phyloP scores from a whole-genome alignment of 2,329 filamentous ascomycete species.

The Penicillium fuscoglaucum region DNA sequence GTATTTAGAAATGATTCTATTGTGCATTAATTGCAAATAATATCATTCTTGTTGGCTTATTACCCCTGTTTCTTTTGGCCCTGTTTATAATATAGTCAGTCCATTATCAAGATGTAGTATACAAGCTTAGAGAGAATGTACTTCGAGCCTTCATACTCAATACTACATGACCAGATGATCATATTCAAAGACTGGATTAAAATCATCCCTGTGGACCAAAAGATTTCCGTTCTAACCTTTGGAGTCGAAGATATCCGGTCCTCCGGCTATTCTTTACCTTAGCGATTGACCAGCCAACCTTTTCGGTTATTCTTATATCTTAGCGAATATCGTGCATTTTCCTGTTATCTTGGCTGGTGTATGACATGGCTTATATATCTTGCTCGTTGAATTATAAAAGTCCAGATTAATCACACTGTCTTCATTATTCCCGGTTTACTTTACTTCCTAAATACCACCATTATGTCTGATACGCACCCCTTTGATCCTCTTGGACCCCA shows the following conservation, averaged over 20 bases:
- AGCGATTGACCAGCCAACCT: constrained; percentile 15
- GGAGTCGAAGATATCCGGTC: background rate
- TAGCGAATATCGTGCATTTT: constrained; percentile 13
- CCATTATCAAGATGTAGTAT: background rate
- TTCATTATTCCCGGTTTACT: background rate
- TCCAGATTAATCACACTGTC: background rate
- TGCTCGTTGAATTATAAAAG: background rate
- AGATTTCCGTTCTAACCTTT: background rate
- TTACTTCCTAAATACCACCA: background rate
- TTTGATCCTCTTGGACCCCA: constrained; percentile 34
- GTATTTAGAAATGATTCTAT: background rate
- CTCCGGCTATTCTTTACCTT: constrained; percentile 30
- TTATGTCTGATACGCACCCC: constrained; percentile 28
- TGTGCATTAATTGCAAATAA: background rate
- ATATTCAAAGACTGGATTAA: background rate
- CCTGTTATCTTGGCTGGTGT: background rate
- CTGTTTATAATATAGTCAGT: background rate
- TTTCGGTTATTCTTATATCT: constrained; percentile 22
- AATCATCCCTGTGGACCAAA: background rate
- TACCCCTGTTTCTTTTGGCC: background rate
- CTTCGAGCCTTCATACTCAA: background rate
- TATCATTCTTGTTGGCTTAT: background rate
- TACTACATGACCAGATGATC: background rate
- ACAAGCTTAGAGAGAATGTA: background rate
- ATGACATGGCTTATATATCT: background rate